Evolutionary conservation across 2,329 filamentous ascomycete genomes (phyloP), one percentile per base, ranked within the genome.

Genomic region (Gaeumannomyces sp.): DNA sequence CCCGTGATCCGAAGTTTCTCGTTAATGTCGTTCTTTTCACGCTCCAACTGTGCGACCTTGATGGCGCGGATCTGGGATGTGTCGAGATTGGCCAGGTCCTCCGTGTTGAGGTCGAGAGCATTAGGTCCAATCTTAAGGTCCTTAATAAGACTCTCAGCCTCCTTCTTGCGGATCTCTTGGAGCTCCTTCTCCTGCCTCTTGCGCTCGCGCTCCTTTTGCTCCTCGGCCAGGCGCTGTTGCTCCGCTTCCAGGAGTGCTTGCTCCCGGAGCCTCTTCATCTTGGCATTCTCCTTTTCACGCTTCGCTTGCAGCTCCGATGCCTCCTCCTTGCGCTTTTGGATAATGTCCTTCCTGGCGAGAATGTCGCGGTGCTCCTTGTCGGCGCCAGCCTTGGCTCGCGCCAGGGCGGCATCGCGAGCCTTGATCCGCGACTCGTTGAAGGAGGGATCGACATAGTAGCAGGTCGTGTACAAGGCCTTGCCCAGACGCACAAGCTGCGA

Each of bases 301-400:
- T 89, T 89, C 67, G 95, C 92, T 71, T 93, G 87, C 60, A 92
- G 86, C 76, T 94, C 93, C 14, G 92, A 91, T n/a, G 92, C 93
- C 69, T 92, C 91, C 75, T 97, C 93, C 83, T 98, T 98, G 80
- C 94, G 94, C 84, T 96, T 96, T 75, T 97, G 90, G 71, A 99
- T 99, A 70, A 96, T 78, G 6, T 93, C 90, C 76, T 96, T 94
- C 71, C 95, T 90, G 66, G 89, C 88, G 61, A 99, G 83, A 59
- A 89, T 92, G 50, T 94, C 92, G 66, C 86, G 84, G 74, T 97
- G 93, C 79, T 99, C 95, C 80, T 96, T 84, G 75, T 95, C 92
- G n/a, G 92, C 91, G 66, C 94, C 95, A 69, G 88, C 90, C 80
- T 90, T 88, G 68, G 95, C 92, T 68, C 93, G 90, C 64, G 88